Conservation (phyloP, 768 basidiomycete genomes). For the Boletus sp. region DNA sequence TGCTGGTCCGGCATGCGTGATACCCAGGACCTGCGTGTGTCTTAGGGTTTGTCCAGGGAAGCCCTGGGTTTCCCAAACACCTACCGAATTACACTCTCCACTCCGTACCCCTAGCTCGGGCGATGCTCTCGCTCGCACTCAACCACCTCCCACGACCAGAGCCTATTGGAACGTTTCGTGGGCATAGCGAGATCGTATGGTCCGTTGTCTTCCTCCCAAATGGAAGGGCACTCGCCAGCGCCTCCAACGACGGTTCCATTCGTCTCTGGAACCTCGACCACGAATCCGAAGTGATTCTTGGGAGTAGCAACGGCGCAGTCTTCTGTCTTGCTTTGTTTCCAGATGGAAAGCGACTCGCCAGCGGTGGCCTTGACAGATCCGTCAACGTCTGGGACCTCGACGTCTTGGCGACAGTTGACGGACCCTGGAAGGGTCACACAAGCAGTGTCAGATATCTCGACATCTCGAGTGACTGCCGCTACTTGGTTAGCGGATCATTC, state of each 20-base stretch:
- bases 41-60: conserved; percentile 29
- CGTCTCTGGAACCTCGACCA: conserved; percentile 29
- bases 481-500: conserved; percentile 29
- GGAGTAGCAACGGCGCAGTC: conserved; percentile 18
- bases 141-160: conserved; percentile 24
- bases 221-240: conserved; percentile 23
- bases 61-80: conserved; percentile 24
- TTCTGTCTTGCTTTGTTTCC: conserved; percentile 28
- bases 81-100: conserved; percentile 21
- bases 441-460: conserved; percentile 29
- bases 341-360: conserved; percentile 26
- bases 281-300: conserved; percentile 24
- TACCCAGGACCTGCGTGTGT: conserved; percentile 27
- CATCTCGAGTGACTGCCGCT: conserved; percentile 27
- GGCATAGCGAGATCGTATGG: conserved; percentile 30
- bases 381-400: conserved; percentile 32
- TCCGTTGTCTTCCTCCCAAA: conserved; percentile 28
- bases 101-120: conserved; percentile 23
- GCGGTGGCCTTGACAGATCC: conserved; percentile 31
- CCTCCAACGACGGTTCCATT: conserved; percentile 30
- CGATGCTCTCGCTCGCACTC: conserved; percentile 32
- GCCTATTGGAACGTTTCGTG: conserved; percentile 21
- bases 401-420: conserved; percentile 8
- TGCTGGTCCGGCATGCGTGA: conserved; percentile 31
- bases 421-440: conserved; percentile 24